Evolutionary conservation across 169 alveolate genomes (phyloP), one percentile per base, ranked within the genome.

Genomic region (Plasmodium billcollinsi): DNA sequence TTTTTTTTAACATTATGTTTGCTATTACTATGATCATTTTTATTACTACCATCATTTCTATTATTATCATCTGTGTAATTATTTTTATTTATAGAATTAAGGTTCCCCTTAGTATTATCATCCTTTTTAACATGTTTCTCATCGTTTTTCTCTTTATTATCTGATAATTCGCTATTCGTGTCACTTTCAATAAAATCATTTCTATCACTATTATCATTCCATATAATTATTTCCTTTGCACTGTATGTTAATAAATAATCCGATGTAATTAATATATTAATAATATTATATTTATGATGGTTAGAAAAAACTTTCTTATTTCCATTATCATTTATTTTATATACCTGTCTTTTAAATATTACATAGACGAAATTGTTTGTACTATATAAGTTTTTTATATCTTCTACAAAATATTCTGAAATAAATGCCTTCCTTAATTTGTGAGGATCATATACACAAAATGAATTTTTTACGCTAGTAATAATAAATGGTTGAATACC

Each of bases 211-310:
- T 12, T 21, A 15, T 80, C 90, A 45, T 80, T 39, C 90, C 90
- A 80, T n/a, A 80, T 67, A 2, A 80, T 58, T 80, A 80, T 66
- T 71, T 80, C 90, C 50, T 80, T 80, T 56, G 67, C 45, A 66
- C 90, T 80, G 45, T 80, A 80, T 58, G 76, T 80, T 18, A 80
- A 62, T 71, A 80, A 61, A 52, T 80, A 80, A 39, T 80, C 83
- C 4, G 59, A 67, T 3, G 70, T 80, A n/a, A 26, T 69, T 24
- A 80, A 69, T 7, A 80, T 67, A n/a, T 80, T 56, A 49, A 80
- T 45, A 39, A 80, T 80, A 52, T 11, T 47, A 67, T 67, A 59
- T 45, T 67, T 54, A 49, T 50, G 63, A 26, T 62, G 39, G 47
- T 62, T 43, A 49, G 49, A 33, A 59, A 49, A 50, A 61, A 80